Evolutionary conservation across 139 green algal species (phyloP), one percentile per base, ranked within the genome.

Genomic region (Chlamydomonas sphaeroides): DNA sequence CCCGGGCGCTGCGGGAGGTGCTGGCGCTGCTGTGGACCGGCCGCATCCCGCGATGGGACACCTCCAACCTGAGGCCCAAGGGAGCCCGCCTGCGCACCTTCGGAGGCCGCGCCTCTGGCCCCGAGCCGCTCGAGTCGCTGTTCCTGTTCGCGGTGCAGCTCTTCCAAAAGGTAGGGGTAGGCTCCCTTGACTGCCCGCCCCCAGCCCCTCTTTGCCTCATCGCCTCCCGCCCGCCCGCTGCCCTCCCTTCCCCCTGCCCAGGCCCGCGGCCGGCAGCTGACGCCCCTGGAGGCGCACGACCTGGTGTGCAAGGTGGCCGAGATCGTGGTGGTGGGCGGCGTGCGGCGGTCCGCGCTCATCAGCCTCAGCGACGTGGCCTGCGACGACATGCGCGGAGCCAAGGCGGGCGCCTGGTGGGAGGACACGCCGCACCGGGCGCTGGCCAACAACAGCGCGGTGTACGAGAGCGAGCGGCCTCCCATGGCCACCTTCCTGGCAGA

Each of bases 391-490:
- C 86, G 86, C 5, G 36, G 32, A 20, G 86, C 86, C 69, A 90
- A 90, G 70, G 36, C 86, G 35, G 86, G 86, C 25, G 1, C 70
- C 74, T 90, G 86, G 86, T 90, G 86, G 86, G 86, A 88, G 53
- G 76, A 83, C 26, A 30, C 66, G 14, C 45, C 77, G 23, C 79
- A 85, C 56, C 68, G 86, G 36, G 79, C 84, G 32, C 81, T 90
- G 82, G 86, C 86, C 77, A 90, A 90, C 86, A 90, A 88, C 68
- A 86, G 74, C 45, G 86, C 86, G 17, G 86, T 90, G 42, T 90
- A 90, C 70, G 36, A n/a, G 26, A n/a, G 48, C 39, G 66, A 73
- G 67, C 57, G 39, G 75, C 83, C 83, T 51, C 49, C 56, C 57
- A 80, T 88, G 59, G 84, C 69, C 57, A 61, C 65, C 3, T 88